phyloP scores from a whole-genome alignment of 2,329 filamentous ascomycete species.

The Ophiocordyceps sinensis region DNA sequence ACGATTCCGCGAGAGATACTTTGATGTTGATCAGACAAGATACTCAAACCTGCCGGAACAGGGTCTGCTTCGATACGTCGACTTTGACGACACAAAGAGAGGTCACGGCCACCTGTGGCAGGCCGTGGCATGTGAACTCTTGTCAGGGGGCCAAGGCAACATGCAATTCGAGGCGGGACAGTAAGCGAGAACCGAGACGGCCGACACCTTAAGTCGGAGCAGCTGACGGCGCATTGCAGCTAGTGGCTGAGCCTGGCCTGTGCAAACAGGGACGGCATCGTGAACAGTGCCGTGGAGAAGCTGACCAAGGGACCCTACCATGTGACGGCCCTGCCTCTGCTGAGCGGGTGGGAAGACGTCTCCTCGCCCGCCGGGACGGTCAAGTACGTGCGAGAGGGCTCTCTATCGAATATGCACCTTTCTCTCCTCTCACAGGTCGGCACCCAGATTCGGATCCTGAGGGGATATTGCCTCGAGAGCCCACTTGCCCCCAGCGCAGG shows the following conservation, averaged over 20 bases:
- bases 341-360: conserved; percentile 35
- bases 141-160: conserved; percentile 26
- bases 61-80: conserved; percentile 26
- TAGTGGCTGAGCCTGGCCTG: conserved; percentile 46
- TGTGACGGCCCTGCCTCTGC: conserved; percentile 31
- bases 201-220: background rate
- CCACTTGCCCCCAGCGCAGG: conserved; percentile 35
- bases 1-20: conserved; percentile 29
- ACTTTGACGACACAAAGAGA: conserved; percentile 18
- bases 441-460: conserved; percentile 33
- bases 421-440: conserved; percentile 34
- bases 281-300: conserved; percentile 26
- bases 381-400: conserved; percentile 31
- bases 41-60: conserved; percentile 18
- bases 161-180: conserved; percentile 30
- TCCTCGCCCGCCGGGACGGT: conserved; percentile 13
- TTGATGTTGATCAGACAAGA: conserved; percentile 30
- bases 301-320: conserved; percentile 32
- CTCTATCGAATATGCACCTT: conserved; percentile 29
- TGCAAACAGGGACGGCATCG: conserved; percentile 40
- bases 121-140: conserved; percentile 15
- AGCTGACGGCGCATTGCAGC: conserved; percentile 19
- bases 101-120: conserved; percentile 21
- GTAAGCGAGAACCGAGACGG: conserved; percentile 19
- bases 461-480: conserved; percentile 35